These are phyloP conservation scores for Tulasnella sp. DNA, from an alignment of 768 basidiomycete genomes.

Conservation along the genomic window DNA sequence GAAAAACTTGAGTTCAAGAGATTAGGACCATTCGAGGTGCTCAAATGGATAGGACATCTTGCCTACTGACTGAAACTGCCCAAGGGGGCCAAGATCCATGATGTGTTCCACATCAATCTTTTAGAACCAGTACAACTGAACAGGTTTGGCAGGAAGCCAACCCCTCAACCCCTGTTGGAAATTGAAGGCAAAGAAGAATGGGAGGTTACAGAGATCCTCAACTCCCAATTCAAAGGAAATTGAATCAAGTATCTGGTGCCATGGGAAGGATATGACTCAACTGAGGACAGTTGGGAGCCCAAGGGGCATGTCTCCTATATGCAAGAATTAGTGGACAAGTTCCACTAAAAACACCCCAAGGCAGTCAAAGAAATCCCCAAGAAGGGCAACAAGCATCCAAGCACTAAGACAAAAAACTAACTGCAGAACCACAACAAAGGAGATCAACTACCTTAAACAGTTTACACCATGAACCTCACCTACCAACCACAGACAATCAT, in stretches of 20 bases:
- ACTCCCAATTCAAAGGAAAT: no score
- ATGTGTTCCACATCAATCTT: not conserved
- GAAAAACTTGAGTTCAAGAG: conserved; percentile 15
- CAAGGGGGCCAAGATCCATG: not conserved
- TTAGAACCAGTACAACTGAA: conserved; percentile 6
- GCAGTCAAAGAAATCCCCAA: no score
- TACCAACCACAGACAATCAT: no score
- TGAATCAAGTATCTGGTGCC: not conserved
- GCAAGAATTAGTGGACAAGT: no score
- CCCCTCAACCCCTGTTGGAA: not conserved
- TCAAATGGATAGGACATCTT: not conserved
- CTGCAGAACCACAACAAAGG: no score
- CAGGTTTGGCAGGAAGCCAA: not conserved
- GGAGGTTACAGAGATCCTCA: not conserved
- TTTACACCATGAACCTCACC: no score
- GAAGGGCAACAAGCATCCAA: no score
- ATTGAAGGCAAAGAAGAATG: not conserved
- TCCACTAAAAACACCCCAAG: no score
- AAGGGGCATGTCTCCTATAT: no score
- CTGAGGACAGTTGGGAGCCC: not conserved
- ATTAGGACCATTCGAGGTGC: conserved; percentile 15
- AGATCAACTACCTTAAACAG: no score
- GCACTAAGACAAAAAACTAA: no score
- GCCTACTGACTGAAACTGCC: conserved; percentile 10
- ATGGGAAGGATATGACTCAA: not conserved